Percentiles rank a stretch among this genome's conserved stretches.
phyloP scores from a whole-genome alignment of 2,329 filamentous ascomycete species.

The Fusarium sp. region DNA sequence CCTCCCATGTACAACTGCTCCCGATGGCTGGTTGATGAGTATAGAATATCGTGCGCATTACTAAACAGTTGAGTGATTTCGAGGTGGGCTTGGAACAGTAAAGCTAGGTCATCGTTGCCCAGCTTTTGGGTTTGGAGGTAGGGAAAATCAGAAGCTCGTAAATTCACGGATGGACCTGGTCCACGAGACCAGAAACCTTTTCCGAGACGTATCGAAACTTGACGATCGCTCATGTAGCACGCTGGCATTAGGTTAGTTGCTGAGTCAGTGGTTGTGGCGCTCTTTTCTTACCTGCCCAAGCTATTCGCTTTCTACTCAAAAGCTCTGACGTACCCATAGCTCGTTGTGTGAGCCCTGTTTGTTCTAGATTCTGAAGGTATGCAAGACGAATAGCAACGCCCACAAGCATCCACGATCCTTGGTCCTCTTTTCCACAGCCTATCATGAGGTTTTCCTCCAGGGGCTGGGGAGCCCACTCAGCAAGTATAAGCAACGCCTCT shows the following conservation, averaged over 20 bases:
- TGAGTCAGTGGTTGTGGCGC: neutral
- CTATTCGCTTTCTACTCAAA: slow-evolving; percentile 74
- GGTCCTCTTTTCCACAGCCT: slow-evolving; percentile 80
- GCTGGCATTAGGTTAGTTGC: slow-evolving; percentile 48
- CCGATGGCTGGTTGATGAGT: slow-evolving; percentile 78
- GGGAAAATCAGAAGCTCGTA: slow-evolving; percentile 77
- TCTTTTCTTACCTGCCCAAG: slow-evolving; percentile 70
- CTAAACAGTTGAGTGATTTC: slow-evolving; percentile 81
- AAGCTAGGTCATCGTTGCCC: slow-evolving; percentile 76
- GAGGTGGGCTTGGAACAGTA: slow-evolving; percentile 79
- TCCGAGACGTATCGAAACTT: slow-evolving; percentile 79
- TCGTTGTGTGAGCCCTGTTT: slow-evolving; percentile 75
- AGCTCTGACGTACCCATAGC: slow-evolving; percentile 70
- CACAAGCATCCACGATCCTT: slow-evolving; percentile 84
- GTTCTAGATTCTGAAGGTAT: slow-evolving; percentile 79
- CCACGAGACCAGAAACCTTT: slow-evolving; percentile 82
- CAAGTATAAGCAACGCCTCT: slow-evolving; percentile 77
- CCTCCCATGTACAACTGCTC: slow-evolving; percentile 79
- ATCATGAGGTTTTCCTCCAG: slow-evolving; percentile 73
- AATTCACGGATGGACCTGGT: slow-evolving; percentile 75
- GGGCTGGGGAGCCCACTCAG: slow-evolving; percentile 81
- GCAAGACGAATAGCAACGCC: slow-evolving; percentile 78
- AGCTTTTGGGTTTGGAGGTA: slow-evolving; percentile 71
- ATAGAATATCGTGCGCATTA: slow-evolving; percentile 81
- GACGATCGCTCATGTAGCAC: slow-evolving; percentile 76